Base-by-base conservation (phyloP, 306 rosid species). In the Arachis stenosperma region DNA sequence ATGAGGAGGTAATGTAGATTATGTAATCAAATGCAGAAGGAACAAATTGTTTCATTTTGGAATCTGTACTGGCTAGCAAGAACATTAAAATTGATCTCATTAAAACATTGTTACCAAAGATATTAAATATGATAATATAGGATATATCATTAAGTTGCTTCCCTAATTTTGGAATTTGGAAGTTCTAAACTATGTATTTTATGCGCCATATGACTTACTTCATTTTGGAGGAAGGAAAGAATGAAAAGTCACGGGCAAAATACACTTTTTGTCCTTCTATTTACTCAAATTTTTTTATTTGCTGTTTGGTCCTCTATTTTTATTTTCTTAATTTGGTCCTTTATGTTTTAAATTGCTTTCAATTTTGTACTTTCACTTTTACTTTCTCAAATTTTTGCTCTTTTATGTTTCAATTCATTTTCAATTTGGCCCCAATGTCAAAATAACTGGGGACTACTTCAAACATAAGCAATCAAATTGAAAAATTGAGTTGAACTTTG, bases 1-100 rank as follows among this genome's bases (percentile, higher is more conserved):
- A 85, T 88, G 93, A 89, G 97, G 87, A 94, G 99, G 99, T 94
- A 91, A 86, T 78, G 47, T 43, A 27, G 50, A 52, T 39, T 74
- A 55, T 62, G 65, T 70, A 60, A 51, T 83, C 76, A 70, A 79
- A 75, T 59, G 76, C 41, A 64, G 37, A 55, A 54, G 73, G 55
- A 37, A 61, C 37, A 65, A 17, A 53, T 29, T 17, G 13, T 30
- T 60, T 52, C 65, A 64, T 59, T 56, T 64, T n/a, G 41, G n/a
- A 3, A 17, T 39, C 41, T n/a, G 37, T 59, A 3, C 37, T 33
- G 37, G 37, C 37, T 33, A 81, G 71, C 2, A 1, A 58, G 70
- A 72, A 70, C 41, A 33, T n/a, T 6, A 63, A 60, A 40, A 11
- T 30, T n/a, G 13, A 66, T 42, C 13, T 9, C 15, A n/a, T 65